Conservation (phyloP, 2,329 filamentous ascomycete species). For the Cytospora piceicola region DNA sequence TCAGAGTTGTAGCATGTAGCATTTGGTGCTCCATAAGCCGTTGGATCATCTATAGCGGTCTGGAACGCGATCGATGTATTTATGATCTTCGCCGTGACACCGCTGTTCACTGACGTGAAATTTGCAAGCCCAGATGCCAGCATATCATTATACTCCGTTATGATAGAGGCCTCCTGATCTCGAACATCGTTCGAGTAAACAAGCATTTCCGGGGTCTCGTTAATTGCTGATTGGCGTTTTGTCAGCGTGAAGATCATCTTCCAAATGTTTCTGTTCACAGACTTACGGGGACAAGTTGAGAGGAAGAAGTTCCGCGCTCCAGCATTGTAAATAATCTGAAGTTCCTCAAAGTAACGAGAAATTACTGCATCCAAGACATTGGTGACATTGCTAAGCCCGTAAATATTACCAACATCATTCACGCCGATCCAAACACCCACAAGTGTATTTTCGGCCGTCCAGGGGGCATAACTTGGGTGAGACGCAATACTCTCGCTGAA, state of each 20-base stretch:
- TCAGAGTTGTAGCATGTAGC: constrained; percentile 47
- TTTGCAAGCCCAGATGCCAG: constrained; percentile 37
- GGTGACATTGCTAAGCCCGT: constrained; percentile 37
- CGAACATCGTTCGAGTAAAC: constrained; percentile 34
- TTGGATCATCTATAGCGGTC: constrained; percentile 47
- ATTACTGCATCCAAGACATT: constrained; percentile 47
- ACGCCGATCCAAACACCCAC: constrained; percentile 53
- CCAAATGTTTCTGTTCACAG: rapidly evolving
- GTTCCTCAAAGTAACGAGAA: constrained; percentile 46
- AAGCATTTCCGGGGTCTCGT: constrained; percentile 45
- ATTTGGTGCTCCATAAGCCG: constrained; percentile 46
- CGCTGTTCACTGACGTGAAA: constrained; percentile 43
- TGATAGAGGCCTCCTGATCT: constrained; percentile 40
- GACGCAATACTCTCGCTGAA: constrained; percentile 43
- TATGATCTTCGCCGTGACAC: constrained; percentile 41
- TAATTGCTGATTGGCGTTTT: constrained; percentile 40
- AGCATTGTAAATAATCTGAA: constrained; percentile 52
- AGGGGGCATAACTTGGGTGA: constrained; percentile 42
- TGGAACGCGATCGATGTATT: constrained; percentile 49
- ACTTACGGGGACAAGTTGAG: constrained; percentile 58
- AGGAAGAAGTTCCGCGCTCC: constrained; percentile 63
- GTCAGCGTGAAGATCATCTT: neutral
- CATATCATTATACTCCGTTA: constrained; percentile 45
- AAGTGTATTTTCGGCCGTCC: constrained; percentile 49
- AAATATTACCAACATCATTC: constrained; percentile 55